Evolutionary conservation across 345 rosid species (phyloP).

Genomic region (Eucalyptus fibrosa): DNA sequence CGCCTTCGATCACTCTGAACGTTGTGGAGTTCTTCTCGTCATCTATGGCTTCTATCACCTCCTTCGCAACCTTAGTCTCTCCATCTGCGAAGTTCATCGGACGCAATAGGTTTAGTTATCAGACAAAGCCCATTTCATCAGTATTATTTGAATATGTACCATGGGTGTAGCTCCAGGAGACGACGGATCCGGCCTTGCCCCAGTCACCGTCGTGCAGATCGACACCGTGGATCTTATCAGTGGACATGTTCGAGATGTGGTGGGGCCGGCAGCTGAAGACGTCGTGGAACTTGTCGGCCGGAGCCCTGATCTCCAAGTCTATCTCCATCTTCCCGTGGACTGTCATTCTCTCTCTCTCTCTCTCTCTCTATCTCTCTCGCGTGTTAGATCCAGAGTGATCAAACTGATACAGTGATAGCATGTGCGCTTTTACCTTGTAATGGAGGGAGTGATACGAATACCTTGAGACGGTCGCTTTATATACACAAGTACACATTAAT

Average conservation of each 20-base stretch:
- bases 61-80: slow-evolving; percentile 8
- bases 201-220: slow-evolving; percentile 24
- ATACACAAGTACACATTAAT: neutral
- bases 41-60: slow-evolving; percentile 21
- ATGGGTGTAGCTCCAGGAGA: slow-evolving; percentile 15
- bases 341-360: neutral
- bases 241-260: slow-evolving; percentile 9
- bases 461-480: neutral
- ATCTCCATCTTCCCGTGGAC: slow-evolving; percentile 12
- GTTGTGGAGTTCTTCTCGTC: slow-evolving; percentile 17
- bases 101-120: neutral
- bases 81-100: slow-evolving; percentile 1
- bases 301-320: slow-evolving; percentile 17
- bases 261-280: slow-evolving; percentile 30
- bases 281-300: slow-evolving; percentile 21
- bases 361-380: neutral
- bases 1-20: slow-evolving; percentile 20
- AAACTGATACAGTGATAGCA: neutral
- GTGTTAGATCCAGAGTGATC: neutral
- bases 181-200: slow-evolving; percentile 13
- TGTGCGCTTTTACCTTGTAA: neutral
- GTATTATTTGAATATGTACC: neutral
- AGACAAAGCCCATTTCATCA: neutral
- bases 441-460: neutral
- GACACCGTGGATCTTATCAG: slow-evolving; percentile 5